These are phyloP conservation scores for Stromatinia cepivora DNA, from an alignment of 2,329 filamentous ascomycete genomes.

Conservation along the genomic window DNA sequence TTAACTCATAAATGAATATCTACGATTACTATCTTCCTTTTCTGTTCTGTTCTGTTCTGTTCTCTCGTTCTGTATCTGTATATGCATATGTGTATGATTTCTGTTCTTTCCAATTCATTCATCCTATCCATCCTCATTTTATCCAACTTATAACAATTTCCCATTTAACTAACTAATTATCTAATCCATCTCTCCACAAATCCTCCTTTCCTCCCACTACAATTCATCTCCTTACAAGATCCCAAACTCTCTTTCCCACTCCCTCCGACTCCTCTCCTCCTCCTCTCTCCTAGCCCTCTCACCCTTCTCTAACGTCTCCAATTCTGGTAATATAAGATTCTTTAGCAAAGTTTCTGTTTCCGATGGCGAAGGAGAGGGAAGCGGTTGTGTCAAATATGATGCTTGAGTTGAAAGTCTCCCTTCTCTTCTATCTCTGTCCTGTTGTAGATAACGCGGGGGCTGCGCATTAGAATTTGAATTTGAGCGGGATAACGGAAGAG, in stretches of 20 bases:
- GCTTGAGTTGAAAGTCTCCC: neutral
- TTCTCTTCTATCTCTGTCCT: neutral
- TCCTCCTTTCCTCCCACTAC: neutral
- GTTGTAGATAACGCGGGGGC: neutral
- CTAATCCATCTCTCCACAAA: neutral
- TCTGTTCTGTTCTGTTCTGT: neutral
- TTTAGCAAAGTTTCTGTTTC: slow-evolving; percentile 21
- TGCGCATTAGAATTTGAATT: slow-evolving; percentile 1
- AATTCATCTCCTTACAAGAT: neutral
- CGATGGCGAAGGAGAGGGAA: slow-evolving; percentile 4
- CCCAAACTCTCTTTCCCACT: slow-evolving; percentile 22
- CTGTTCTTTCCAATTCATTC: neutral
- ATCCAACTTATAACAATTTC: neutral
- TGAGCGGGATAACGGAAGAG: slow-evolving; percentile 6
- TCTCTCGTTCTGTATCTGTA: neutral
- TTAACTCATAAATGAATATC: neutral
- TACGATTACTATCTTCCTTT: neutral
- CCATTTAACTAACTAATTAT: neutral
- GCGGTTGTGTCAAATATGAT: neutral
- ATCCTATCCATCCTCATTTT: neutral
- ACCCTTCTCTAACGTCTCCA: slow-evolving; percentile 17
- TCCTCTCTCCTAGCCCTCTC: slow-evolving; percentile 13
- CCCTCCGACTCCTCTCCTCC: slow-evolving; percentile 18
- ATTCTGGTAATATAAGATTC: slow-evolving; percentile 18
- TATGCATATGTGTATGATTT: neutral